Evolutionary conservation across 2,329 filamentous ascomycete genomes (phyloP).

Genomic region (Cryphonectria radicalis): DNA sequence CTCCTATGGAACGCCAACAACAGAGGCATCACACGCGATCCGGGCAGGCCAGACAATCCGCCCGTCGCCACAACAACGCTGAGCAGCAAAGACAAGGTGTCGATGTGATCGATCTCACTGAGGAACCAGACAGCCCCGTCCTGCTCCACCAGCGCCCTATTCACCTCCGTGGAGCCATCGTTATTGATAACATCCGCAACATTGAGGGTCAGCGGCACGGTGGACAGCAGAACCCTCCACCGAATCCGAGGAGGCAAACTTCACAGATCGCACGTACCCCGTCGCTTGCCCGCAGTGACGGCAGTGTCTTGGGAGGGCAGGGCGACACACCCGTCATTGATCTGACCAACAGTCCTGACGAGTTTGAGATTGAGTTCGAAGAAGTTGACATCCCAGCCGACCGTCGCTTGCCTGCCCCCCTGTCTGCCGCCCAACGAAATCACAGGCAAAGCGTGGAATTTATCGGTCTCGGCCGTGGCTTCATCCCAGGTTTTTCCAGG

Average conservation of each 20-base stretch:
- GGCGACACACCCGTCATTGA: conserved; percentile 50
- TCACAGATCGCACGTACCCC: conserved; percentile 48
- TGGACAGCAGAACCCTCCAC: conserved; percentile 12
- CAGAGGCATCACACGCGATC: conserved; percentile 10
- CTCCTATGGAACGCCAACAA: conserved; percentile 24
- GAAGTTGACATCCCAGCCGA: conserved; percentile 17
- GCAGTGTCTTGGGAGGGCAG: conserved; percentile 44
- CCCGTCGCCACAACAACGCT: conserved; percentile 1
- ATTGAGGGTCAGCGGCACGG: background rate
- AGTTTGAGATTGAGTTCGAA: conserved; percentile 6
- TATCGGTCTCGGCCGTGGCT: background rate
- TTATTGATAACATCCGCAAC: conserved; percentile 4
- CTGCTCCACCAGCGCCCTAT: conserved; percentile 17
- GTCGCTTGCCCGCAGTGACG: conserved; percentile 49
- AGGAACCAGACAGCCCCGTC: conserved; percentile 52
- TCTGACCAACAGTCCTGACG: conserved; percentile 53
- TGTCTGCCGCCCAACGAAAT: conserved; percentile 12
- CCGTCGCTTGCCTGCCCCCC: conserved; percentile 23
- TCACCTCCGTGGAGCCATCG: conserved; percentile 18
- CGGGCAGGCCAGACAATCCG: conserved; percentile 13
- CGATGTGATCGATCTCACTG: conserved; percentile 55
- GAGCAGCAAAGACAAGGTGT: conserved; percentile 17
- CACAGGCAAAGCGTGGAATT: conserved; percentile 14
- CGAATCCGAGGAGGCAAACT: conserved; percentile 48
- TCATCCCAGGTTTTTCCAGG: background rate